A percentile compares a stretch with the other conserved stretches of the same genome.
phyloP scores from a whole-genome alignment of 2,329 filamentous ascomycete genomes.

The Endoconidiophora polonica region DNA sequence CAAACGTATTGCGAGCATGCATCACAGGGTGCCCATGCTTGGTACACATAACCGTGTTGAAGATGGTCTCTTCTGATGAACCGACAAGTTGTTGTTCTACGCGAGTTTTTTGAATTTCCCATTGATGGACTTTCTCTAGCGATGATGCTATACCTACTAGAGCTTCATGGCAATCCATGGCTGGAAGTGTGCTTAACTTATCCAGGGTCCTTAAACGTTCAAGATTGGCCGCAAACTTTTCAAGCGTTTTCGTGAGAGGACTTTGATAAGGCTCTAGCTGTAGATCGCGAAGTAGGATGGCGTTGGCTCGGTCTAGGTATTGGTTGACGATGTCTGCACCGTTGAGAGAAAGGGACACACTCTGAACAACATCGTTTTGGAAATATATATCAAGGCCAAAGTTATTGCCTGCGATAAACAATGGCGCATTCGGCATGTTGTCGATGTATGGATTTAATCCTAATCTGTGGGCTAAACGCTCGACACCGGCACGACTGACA shows the following conservation, averaged over 20 bases:
- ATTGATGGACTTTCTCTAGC: slow-evolving; percentile 50
- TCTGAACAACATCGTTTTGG: slow-evolving; percentile 34
- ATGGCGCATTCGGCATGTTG: too few relatives aligned
- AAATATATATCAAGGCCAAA: slow-evolving; percentile 19
- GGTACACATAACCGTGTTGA: slow-evolving; percentile 47
- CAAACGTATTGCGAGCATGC: slow-evolving; percentile 50
- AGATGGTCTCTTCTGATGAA: slow-evolving; percentile 28
- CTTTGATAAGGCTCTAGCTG: slow-evolving; percentile 41
- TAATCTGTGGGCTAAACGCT: slow-evolving; percentile 48
- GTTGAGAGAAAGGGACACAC: too few relatives aligned
- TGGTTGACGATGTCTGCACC: slow-evolving; percentile 36
- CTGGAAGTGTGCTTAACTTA: slow-evolving; percentile 49
- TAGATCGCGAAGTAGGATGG: slow-evolving; percentile 50
- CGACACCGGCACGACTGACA: slow-evolving; percentile 60
- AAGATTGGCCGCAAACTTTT: slow-evolving; percentile 55
- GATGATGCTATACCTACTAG: slow-evolving; percentile 57
- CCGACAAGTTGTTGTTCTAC: neutral
- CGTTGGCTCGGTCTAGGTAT: slow-evolving; percentile 43
- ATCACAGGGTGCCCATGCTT: slow-evolving; percentile 55
- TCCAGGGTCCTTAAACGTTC: slow-evolving; percentile 53
- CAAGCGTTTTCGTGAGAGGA: slow-evolving; percentile 52
- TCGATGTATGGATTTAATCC: slow-evolving; percentile 27
- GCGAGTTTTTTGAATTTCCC: slow-evolving; percentile 46
- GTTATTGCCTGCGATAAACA: slow-evolving; percentile 39
- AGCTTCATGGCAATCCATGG: slow-evolving; percentile 62